Evolutionary conservation across 805 yeast species (phyloP), one percentile per base, ranked within the genome.

Genomic region (Zygoascus ofunaensis): DNA sequence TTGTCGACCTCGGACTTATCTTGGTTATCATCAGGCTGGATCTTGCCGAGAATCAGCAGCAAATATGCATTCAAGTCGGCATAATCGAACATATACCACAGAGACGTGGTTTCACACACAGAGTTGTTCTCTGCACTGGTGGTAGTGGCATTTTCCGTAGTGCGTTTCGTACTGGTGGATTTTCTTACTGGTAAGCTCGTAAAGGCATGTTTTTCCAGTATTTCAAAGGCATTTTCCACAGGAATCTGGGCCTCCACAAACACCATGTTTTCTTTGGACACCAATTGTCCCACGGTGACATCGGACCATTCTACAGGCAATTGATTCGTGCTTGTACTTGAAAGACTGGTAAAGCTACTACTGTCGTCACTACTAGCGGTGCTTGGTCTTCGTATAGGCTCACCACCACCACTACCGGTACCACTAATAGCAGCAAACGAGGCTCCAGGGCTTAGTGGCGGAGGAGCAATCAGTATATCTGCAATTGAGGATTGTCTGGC

Each of bases 181-280:
- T 56, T 51, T 21, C 55, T 53, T 15, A 90, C 92, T 0, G 98
- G 97, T 45, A 92, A 68, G 14, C 94, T 82, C 2, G 96, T 90
- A 57, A 92, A 73, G 51, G 82, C 79, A 61, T 89, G 73, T 26
- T 72, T 66, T 24, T 75, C 72, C 56, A 90, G 70, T 3, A 81
- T 79, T 55, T 87, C 87, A 66, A 85, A 92, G 2, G 97, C 96
- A 45, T 78, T 73, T 61, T 90, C 96, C 19, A 90, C 94, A 2
- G 95, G 77, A 30, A 77, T 68, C 4, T 76, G 64, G 2, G 80
- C 77, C 49, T 75, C 74, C 50, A 87, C 79, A 35, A 79, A 71
- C 40, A 89, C 75, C 54, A 92, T 72, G 60, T 84, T 82, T 51
- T 82, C 87, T 37, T 74, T 70, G 62, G 86, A 94, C 34, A 87